Evolutionary conservation across 2,329 filamentous ascomycete genomes (phyloP).

Genomic region (Pezicula neosporulosa): DNA sequence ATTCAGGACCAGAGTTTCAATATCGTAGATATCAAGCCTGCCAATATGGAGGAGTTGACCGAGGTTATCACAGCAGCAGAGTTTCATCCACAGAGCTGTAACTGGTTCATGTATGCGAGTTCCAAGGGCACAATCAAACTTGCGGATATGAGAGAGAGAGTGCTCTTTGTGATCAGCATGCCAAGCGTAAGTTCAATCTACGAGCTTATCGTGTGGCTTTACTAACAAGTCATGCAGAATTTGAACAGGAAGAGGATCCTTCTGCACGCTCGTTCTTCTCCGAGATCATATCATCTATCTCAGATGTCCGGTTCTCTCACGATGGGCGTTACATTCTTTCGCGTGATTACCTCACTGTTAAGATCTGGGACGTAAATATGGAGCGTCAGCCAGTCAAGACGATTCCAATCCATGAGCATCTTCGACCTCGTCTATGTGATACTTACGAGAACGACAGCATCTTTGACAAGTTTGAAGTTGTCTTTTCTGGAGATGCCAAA

Average conservation of each 20-base stretch:
- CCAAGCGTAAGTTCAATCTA: conserved; percentile 65
- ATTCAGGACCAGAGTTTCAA: conserved; percentile 99
- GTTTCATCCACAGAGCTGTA: conserved; percentile 95
- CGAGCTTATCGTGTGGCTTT: not conserved
- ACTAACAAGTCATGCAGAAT: conserved; percentile 58
- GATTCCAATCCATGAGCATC: conserved; percentile 96
- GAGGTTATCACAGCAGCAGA: conserved; percentile 98
- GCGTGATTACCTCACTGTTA: conserved; percentile 95
- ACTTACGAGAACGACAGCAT: conserved; percentile 99
- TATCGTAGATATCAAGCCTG: conserved; percentile 99
- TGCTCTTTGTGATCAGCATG: conserved; percentile 91
- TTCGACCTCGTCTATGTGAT: conserved; percentile 89
- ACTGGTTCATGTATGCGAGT: conserved; percentile 99
- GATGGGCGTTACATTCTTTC: conserved; percentile 97
- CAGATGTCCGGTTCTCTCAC: conserved; percentile 94
- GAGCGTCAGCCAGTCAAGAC: conserved; percentile 96
- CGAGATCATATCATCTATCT: conserved; percentile 99
- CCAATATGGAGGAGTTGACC: conserved; percentile 99
- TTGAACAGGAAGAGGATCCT: conserved; percentile 97
- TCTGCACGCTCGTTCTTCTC: conserved; percentile 98
- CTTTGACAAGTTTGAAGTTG: conserved; percentile 99
- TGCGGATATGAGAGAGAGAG: conserved; percentile 96
- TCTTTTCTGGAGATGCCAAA: conserved; percentile 96
- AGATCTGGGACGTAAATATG: conserved; percentile 99
- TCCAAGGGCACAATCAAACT: conserved; percentile 99